These are phyloP conservation scores for Eimeria falciformis DNA, from an alignment of 169 alveolate genomes.

Conservation along the genomic window DNA sequence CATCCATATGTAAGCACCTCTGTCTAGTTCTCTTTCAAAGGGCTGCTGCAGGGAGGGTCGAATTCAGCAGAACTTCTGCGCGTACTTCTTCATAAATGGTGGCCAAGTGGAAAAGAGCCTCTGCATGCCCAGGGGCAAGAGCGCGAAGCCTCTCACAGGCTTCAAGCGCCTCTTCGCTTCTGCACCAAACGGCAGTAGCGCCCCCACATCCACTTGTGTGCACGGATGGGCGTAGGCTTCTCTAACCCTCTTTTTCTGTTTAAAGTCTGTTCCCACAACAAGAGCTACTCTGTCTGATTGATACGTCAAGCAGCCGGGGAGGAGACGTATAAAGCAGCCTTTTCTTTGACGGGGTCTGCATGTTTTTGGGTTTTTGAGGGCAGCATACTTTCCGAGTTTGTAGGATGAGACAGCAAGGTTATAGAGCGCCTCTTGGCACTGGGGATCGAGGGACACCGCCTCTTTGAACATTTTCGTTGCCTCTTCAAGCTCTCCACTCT, in stretches of 20 bases:
- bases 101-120: slow-evolving; percentile 69
- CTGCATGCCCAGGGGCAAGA: slow-evolving; percentile 78
- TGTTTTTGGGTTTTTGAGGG: too few relatives aligned
- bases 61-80: background rate
- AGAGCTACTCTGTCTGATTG: too few relatives aligned
- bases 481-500: slow-evolving; percentile 78
- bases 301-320: too few relatives aligned
- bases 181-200: slow-evolving; percentile 77
- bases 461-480: slow-evolving; percentile 58
- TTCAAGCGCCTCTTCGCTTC: slow-evolving; percentile 81
- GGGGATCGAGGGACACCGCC: slow-evolving; percentile 94
- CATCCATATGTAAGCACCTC: too few relatives aligned
- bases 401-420: slow-evolving; percentile 83
- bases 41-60: too few relatives aligned
- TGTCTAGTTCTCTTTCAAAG: too few relatives aligned
- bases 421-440: slow-evolving; percentile 94
- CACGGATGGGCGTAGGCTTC: too few relatives aligned
- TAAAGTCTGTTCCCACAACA: too few relatives aligned
- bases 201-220: too few relatives aligned
- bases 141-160: slow-evolving; percentile 92
- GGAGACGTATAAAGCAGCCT: too few relatives aligned
- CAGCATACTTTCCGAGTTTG: slow-evolving; percentile 43
- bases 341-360: too few relatives aligned
- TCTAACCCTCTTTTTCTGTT: too few relatives aligned
- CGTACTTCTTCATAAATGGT: slow-evolving; percentile 46